Conservation (phyloP, 2,329 filamentous ascomycete genomes). For the Zymoseptoria pseudotritici region DNA sequence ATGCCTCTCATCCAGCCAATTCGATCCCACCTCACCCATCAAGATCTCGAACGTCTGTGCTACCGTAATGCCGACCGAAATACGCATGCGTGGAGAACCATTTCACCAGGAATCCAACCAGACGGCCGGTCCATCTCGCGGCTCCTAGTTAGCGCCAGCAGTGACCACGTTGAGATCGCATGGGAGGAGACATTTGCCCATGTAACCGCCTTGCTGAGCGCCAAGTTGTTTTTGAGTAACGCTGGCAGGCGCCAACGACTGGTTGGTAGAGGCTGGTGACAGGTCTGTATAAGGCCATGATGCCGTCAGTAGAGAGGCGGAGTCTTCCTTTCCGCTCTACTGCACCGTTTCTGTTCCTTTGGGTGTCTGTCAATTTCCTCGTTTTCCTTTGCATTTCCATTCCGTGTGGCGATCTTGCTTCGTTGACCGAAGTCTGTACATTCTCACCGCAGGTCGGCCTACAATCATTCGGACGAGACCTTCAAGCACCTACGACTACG, state of each 20-base stretch:
- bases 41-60: constrained; percentile 5
- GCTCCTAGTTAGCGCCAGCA: constrained; percentile 27
- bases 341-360: constrained; percentile 13
- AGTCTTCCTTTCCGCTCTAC: constrained; percentile 13
- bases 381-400: constrained; percentile 19
- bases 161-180: constrained; percentile 20
- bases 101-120: constrained; percentile 16
- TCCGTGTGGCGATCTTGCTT: constrained; percentile 22
- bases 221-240: constrained; percentile 12
- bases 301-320: constrained; percentile 8
- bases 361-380: constrained; percentile 16
- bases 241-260: constrained; percentile 14
- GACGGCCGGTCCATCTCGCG: constrained; percentile 10
- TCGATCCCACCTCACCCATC: constrained; percentile 1
- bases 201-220: constrained; percentile 20
- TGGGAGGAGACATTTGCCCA: constrained; percentile 17
- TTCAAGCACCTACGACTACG: constrained; percentile 14
- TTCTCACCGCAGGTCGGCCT: constrained; percentile 39
- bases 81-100: constrained; percentile 8
- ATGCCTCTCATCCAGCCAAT: constrained; percentile 9
- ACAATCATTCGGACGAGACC: constrained; percentile 13
- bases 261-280: constrained; percentile 5
- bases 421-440: constrained; percentile 40
- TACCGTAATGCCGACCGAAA: constrained; percentile 4
- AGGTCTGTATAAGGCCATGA: constrained; percentile 23